Evolutionary conservation across 257 asterid genomes (phyloP).

Genomic region (Nyctanthes arbortristis): DNA sequence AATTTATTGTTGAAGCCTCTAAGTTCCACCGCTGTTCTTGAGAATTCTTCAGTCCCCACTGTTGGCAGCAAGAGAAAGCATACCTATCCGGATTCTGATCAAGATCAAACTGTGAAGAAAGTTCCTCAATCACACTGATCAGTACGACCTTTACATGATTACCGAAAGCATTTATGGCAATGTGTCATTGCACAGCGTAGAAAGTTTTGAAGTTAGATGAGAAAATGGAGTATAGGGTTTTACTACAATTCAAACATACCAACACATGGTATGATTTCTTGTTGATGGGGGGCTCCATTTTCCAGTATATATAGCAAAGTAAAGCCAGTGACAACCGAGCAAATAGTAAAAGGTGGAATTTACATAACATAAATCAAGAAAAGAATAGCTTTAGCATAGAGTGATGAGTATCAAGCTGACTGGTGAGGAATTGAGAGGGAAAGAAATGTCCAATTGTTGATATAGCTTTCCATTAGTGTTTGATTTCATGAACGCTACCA

Average conservation of each 20-base stretch:
- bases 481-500: background rate
- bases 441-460: background rate
- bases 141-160: background rate
- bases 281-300: slow-evolving; percentile 21
- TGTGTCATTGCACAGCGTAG: background rate
- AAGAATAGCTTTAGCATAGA: slow-evolving; percentile 6
- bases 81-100: slow-evolving; percentile 22
- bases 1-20: slow-evolving; percentile 18
- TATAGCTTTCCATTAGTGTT: background rate
- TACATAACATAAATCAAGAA: slow-evolving; percentile 27
- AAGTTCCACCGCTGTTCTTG: slow-evolving; percentile 21
- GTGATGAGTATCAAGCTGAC: no score
- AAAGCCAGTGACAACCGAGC: slow-evolving; percentile 30
- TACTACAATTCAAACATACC: slow-evolving; percentile 9
- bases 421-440: background rate
- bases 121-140: slow-evolving; percentile 7
- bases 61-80: slow-evolving; percentile 32
- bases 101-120: slow-evolving; percentile 22
- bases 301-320: background rate
- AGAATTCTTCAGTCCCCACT: slow-evolving; percentile 15
- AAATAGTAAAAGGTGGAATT: slow-evolving; percentile 19
- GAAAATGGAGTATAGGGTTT: slow-evolving; percentile 16
- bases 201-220: background rate
- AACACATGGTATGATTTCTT: slow-evolving; percentile 26
- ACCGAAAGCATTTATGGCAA: background rate